Base-by-base conservation (phyloP, 805 yeast genomes). In the Kluyveromyces starmeri region DNA sequence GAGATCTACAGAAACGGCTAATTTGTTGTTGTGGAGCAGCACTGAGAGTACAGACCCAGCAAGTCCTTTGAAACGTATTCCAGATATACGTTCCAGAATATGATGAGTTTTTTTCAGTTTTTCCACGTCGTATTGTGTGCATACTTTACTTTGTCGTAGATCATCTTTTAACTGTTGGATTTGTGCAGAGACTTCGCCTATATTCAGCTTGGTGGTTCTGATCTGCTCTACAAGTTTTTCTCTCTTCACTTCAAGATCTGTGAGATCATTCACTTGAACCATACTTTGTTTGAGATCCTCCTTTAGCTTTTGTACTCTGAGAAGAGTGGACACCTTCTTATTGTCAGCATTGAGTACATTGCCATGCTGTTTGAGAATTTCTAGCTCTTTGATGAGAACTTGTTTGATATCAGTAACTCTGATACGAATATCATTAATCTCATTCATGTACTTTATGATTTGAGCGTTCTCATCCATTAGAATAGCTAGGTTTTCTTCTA, bases 381-480 rank as follows among this genome's bases (percentile, higher is more conserved):
- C 36, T 4, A 57, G 37, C 27, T 56, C 59, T 27, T 39, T 38
- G 20, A 32, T 38, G 4, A 50, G 25, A 8, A 42, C 27, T 7
- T 44, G 44, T 17, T 45, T 44, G 12, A 55, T 39, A 3, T 33
- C 32, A 20, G 26, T 35, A 3, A 49, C 41, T 20, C 39, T 34
- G 5, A 22, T 18, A 13, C 41, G 44, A 6, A 46, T 37, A 1
- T 34, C 25, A 16, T 38, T 34, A 1, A 41, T 37, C 11, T 37
- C 39, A 5, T 34, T 36, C 18, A 49, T 33, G 8, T 40, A 41
- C 4, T 28, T 27, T 14, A 35, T 38, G n/a, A 55, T 30, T 15
- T 42, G 48, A 8, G 41, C 37, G n/a, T 42, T 35, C 28, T 52
- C 59, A 25, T 47, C 55, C 17, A 46, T 41, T 19, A 57, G 24